Base-by-base conservation (phyloP, 768 basidiomycete genomes). In the Lactarius psammicola region DNA sequence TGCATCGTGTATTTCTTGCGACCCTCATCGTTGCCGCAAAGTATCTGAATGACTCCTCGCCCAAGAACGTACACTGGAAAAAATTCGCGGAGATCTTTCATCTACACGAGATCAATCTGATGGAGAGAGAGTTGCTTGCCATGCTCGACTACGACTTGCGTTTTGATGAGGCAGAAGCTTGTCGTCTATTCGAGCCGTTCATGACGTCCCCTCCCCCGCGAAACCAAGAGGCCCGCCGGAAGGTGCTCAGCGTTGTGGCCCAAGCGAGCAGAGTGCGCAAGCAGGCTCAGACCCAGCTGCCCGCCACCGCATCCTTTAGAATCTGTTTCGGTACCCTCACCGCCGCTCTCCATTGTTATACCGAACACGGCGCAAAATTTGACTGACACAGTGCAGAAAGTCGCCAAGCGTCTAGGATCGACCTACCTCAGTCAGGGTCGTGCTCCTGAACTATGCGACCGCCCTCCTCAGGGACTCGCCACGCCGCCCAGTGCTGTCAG, bases 71-170 rank as follows among this genome's bases (percentile, higher is more conserved):
- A 75, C 92, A 97, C 80, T 99, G 96, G 96, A 85, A 88, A 63
- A 78, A 78, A 56, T 92, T 94, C 75, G 89, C 87, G 20, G 79
- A 80, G 51, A 78, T 91, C 69, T 95, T 93, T 79, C 87, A 90
- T 74, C 78, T 86, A 59, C 76, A 80, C 13, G 91, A 93, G 79
- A 87, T 98, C 76, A 97, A 95, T 77, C 82, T 95, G 67, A 98
- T 98, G 96, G 96, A 99, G 80, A 91, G 88, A 78, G 94, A 99
- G 78, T 85, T 99, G 33, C 86, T 99, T 61, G 89, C 84, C 76
- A 81, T 98, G 65, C 87, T 99, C 71, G 92, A 96, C 78, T 95
- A 91, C 75, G 89, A 98, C 76, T 86, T 99, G 63, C 87, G 92
- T 56, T 93, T 98, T 75, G 83, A 86, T 70, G 96, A 99, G 78